A percentile compares a stretch with the other conserved stretches of the same genome.
Conservation (phyloP, 2,329 filamentous ascomycete genomes). For the Acephala macrosclerotiorum region DNA sequence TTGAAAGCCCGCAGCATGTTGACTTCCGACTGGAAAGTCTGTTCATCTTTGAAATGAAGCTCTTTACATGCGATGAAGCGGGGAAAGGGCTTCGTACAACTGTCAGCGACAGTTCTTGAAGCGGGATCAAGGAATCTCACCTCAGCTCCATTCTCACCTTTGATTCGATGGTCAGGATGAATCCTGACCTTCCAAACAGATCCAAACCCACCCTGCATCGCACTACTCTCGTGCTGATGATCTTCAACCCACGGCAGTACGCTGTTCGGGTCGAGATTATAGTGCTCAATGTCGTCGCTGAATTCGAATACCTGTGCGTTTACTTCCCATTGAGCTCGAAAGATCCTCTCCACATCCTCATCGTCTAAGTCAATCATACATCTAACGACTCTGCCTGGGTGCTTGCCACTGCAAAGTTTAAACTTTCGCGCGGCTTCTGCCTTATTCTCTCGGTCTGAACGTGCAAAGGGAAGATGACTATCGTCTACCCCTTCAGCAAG, state of each 20-base stretch:
- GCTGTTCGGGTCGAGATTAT: constrained; percentile 12
- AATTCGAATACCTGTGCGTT: constrained; percentile 17
- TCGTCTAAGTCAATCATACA: constrained; percentile 17
- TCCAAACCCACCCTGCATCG: constrained; percentile 13
- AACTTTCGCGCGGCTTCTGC: not conserved
- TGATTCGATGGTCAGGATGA: constrained; percentile 25
- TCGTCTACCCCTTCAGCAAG: no score
- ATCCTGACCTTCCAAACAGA: constrained; percentile 20
- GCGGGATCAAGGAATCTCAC: not conserved
- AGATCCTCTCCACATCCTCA: constrained; percentile 1
- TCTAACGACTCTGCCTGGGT: constrained; percentile 7
- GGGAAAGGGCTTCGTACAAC: not conserved
- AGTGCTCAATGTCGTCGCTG: constrained; percentile 10
- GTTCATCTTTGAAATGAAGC: constrained; percentile 6
- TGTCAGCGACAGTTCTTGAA: no score
- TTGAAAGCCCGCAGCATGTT: constrained; percentile 19
- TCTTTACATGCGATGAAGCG: constrained; percentile 15
- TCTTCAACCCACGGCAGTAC: constrained; percentile 25
- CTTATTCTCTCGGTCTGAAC: not conserved
- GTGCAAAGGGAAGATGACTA: no score
- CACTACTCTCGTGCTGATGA: not conserved
- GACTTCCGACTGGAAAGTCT: constrained; percentile 15
- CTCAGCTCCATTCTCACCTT: not conserved
- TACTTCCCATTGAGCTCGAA: constrained; percentile 19
- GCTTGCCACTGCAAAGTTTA: constrained; percentile 13